Percentiles rank a stretch among this genome's conserved stretches.
These are phyloP conservation scores for Neurospora sp. DNA, from an alignment of 495 filamentous ascomycete genomes.

Conservation along the genomic window DNA sequence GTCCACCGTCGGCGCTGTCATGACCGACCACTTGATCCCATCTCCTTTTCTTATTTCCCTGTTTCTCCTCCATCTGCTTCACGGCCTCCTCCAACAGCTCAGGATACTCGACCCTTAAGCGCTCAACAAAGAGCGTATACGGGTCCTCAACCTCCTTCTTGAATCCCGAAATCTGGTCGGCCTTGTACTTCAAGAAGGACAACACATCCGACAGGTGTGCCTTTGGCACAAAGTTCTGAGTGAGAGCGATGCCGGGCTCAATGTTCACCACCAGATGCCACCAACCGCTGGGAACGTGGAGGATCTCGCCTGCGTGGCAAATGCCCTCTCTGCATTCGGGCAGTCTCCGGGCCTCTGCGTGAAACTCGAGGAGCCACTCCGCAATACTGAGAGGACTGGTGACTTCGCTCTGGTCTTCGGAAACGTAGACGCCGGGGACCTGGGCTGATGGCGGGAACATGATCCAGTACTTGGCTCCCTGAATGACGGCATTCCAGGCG, in stretches of 20 bases:
- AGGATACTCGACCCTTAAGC: slow-evolving; percentile 54
- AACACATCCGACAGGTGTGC: slow-evolving; percentile 65
- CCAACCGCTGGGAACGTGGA: slow-evolving; percentile 91
- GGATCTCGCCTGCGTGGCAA: slow-evolving; percentile 76
- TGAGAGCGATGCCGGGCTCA: slow-evolving; percentile 74
- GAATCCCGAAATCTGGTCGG: slow-evolving; percentile 83
- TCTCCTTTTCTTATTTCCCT: slow-evolving; percentile 61
- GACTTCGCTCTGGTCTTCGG: slow-evolving; percentile 85
- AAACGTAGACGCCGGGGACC: slow-evolving; percentile 82
- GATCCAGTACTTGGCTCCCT: slow-evolving; percentile 96
- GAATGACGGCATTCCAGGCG: slow-evolving; percentile 92
- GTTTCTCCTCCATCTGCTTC: slow-evolving; percentile 52
- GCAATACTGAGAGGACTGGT: slow-evolving; percentile 91
- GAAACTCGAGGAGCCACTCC: slow-evolving; percentile 89
- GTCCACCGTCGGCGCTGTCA: slow-evolving; percentile 29
- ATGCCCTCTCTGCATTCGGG: slow-evolving; percentile 80
- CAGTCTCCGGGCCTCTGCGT: slow-evolving; percentile 70
- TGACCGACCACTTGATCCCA: slow-evolving; percentile 69
- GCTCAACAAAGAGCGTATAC: slow-evolving; percentile 63
- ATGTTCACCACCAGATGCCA: slow-evolving; percentile 95
- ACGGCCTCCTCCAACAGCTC: slow-evolving; percentile 55
- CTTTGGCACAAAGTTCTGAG: slow-evolving; percentile 89
- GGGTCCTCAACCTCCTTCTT: slow-evolving; percentile 61
- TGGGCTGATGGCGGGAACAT: slow-evolving; percentile 59
- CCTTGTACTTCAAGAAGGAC: slow-evolving; percentile 72